Base-by-base conservation (phyloP, 805 yeast species). In the Schizosaccharomyces japonicus region DNA sequence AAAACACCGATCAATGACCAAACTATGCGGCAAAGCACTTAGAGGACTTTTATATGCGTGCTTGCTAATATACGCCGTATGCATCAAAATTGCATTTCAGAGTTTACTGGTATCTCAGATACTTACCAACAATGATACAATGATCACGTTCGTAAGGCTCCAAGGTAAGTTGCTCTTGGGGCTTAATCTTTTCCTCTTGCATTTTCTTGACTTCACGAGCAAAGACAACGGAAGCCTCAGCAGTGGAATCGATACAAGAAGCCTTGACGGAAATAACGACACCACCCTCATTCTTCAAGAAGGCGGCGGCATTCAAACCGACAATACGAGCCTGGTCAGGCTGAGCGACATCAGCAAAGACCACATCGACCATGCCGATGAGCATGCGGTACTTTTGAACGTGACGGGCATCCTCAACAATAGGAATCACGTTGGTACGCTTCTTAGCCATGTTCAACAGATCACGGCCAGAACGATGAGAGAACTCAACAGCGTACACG, bases 261-360 rank as follows among this genome's bases (percentile, higher is more conserved):
- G 98, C 98, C 76, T 90, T 90, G 69, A 90, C 90, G 60, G 96
- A 87, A 62, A 90, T 90, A 55, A 90, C 90, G 56, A 90, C 98
- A 64, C 94, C 94, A 69, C 98, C 98, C 68, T 79, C 84, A 67
- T 90, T 95, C 68, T 90, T 90, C 64, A 90, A 75, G 80, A 90
- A 90, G 75, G 87, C 72, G 68, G 90, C 98, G 50, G 96, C 78
- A 76, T 90, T 90, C 64, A 90, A 76, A 48, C 96, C 98, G 65
- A 90, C 87, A 64, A 90, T 90, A 80, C 98, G 92, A 58, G 98
- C 98, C 72, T 90, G 98, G 70, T 90, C 98, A 40, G 98, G 98
- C 72, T 90, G 98, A 56, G 98, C 98, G 64, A 90, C 98, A 73
- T 90, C 98, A 53, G 98, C 98, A 62, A 90, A 90, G 52, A 90